These are phyloP conservation scores for Yarrowia deformans DNA, from an alignment of 805 yeast genomes.

Conservation along the genomic window DNA sequence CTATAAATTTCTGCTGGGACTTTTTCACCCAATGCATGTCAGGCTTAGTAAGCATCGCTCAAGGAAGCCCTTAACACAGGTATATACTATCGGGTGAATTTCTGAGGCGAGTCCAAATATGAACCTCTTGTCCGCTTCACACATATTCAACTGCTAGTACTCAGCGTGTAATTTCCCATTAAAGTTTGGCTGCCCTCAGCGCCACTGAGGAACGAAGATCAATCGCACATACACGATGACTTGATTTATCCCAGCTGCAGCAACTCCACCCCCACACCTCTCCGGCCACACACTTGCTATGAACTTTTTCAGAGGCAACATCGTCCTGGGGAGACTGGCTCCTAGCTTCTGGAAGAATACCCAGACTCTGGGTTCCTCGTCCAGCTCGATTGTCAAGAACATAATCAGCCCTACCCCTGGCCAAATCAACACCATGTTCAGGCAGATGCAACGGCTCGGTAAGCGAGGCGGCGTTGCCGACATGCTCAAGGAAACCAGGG, in stretches of 20 bases:
- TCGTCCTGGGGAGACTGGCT: conserved; percentile 26
- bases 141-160: too few species aligned
- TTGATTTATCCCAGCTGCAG: not conserved
- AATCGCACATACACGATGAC: not conserved
- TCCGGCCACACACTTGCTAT: not conserved
- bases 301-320: conserved; percentile 28
- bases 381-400: conserved; percentile 4
- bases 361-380: not conserved
- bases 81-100: not conserved
- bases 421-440: conserved; percentile 25
- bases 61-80: too few species aligned
- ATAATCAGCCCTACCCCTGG: conserved; percentile 1
- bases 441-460: conserved; percentile 28
- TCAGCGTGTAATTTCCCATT: too few species aligned
- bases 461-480: conserved; percentile 32
- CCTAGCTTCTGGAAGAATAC: conserved; percentile 21
- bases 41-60: not conserved
- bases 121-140: not conserved
- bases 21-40: conserved; percentile 9
- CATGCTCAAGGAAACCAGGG: conserved; percentile 29
- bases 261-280: conserved; percentile 9
- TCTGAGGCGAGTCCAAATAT: not conserved
- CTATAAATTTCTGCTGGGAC: conserved; percentile 25
- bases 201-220: not conserved
- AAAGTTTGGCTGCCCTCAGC: conserved; percentile 11